Percentiles rank a stretch among this genome's conserved stretches.
phyloP scores from a whole-genome alignment of 768 basidiomycete genomes.

The Mycena albidolilacea region DNA sequence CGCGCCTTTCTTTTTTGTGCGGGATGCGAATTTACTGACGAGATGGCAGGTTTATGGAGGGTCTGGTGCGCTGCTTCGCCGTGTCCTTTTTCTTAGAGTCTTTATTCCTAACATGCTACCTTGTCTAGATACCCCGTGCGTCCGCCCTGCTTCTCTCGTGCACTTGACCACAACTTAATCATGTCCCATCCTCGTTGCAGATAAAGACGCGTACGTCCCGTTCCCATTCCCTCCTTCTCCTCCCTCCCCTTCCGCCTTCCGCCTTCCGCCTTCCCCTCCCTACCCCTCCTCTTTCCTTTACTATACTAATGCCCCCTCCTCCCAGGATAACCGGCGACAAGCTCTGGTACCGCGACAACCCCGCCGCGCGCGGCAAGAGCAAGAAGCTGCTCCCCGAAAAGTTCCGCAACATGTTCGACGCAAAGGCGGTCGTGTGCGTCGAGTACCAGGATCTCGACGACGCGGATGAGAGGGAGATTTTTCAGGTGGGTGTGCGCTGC shows the following conservation, averaged over 20 bases:
- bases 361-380: constrained; percentile 38
- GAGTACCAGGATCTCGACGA: constrained; percentile 77
- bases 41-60: constrained; percentile 72
- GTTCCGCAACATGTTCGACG: constrained; percentile 72
- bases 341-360: constrained; percentile 40
- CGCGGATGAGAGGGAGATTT: constrained; percentile 75
- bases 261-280: too few species aligned
- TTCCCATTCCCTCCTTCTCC: neutral
- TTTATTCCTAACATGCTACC: constrained; percentile 26
- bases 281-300: constrained; percentile 32
- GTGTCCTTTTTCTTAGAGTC: too few species aligned
- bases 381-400: constrained; percentile 64
- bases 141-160: neutral
- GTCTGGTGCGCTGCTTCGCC: constrained; percentile 43
- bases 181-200: neutral
- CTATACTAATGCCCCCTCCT: neutral
- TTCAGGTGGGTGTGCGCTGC: constrained; percentile 68
- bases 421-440: constrained; percentile 87
- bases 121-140: constrained; percentile 68
- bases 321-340: constrained; percentile 32
- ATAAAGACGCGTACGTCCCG: constrained; percentile 25
- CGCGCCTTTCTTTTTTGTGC: constrained; percentile 33
- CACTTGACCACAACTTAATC: neutral
- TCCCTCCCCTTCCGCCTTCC: too few species aligned
- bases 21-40: neutral